Evolutionary conservation across 495 filamentous ascomycete species (phyloP).

Genomic region (Jackrogersella multiformis): DNA sequence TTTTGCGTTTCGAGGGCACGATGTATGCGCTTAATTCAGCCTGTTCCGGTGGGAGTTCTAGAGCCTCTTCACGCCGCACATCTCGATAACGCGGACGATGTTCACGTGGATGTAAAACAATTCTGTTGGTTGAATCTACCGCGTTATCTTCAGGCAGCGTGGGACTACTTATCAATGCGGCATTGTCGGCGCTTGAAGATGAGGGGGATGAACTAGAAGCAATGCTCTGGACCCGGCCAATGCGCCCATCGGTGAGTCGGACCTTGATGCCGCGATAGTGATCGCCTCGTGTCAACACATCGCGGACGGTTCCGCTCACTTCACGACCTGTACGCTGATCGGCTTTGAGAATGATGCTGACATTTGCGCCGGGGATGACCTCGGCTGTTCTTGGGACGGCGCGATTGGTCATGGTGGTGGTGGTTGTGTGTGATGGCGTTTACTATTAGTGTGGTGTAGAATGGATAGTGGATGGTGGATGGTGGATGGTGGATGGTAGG

Average conservation of each 20-base stretch:
- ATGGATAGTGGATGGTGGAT: neutral
- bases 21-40: constrained; percentile 58
- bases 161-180: neutral
- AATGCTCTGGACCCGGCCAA: constrained; percentile 73
- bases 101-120: constrained; percentile 22
- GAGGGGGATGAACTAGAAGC: constrained; percentile 39
- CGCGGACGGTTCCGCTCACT: constrained; percentile 66
- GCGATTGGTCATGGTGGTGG: constrained; percentile 29
- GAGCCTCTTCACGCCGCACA: constrained; percentile 37
- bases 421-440: constrained; percentile 14
- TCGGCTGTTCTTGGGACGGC: constrained; percentile 59
- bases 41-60: constrained; percentile 33
- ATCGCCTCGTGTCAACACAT: constrained; percentile 72
- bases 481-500: neutral
- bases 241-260: constrained; percentile 69
- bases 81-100: constrained; percentile 33
- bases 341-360: constrained; percentile 74
- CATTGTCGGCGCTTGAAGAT: constrained; percentile 27
- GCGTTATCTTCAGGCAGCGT: constrained; percentile 22
- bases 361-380: constrained; percentile 64
- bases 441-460: neutral
- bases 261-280: constrained; percentile 84
- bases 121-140: neutral
- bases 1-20: constrained; percentile 52
- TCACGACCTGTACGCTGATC: constrained; percentile 76